Conservation (phyloP, 768 basidiomycete genomes). For the Amanita brunnescens region DNA sequence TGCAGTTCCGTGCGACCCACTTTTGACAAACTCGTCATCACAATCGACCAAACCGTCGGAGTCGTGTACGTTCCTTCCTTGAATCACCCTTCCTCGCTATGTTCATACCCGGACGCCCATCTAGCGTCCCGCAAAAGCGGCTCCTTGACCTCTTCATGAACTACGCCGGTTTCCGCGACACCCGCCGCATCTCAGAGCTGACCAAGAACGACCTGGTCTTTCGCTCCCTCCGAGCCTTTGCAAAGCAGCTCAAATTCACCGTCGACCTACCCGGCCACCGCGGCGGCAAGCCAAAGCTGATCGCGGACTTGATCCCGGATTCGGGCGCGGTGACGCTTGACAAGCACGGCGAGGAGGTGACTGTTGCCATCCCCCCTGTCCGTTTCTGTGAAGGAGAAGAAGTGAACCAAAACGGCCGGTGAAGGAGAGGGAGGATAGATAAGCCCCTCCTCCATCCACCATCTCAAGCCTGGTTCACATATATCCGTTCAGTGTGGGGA, state of each 20-base stretch:
- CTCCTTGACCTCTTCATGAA: background rate
- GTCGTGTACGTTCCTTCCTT: background rate
- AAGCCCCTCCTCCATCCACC: too few relatives aligned
- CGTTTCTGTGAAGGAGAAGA: too few relatives aligned
- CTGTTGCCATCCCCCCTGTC: background rate
- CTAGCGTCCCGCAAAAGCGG: background rate
- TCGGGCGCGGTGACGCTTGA: background rate
- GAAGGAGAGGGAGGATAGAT: too few relatives aligned
- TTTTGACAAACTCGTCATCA: background rate
- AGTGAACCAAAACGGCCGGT: too few relatives aligned
- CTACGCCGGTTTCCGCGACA: background rate
- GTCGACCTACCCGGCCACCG: background rate
- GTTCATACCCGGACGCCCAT: background rate
- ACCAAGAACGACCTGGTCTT: background rate
- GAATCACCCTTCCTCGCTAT: background rate
- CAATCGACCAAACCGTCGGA: background rate
- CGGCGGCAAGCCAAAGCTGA: background rate
- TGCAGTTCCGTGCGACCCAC: slow-evolving; percentile 6
- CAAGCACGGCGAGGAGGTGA: slow-evolving; percentile 1
- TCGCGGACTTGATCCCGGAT: background rate
- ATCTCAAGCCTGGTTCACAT: too few relatives aligned
- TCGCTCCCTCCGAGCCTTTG: background rate
- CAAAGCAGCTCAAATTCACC: slow-evolving; percentile 2
- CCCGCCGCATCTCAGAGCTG: background rate
- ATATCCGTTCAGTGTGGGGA: too few relatives aligned